phyloP scores from a whole-genome alignment of 768 basidiomycete species.

The Ramaria rubella region DNA sequence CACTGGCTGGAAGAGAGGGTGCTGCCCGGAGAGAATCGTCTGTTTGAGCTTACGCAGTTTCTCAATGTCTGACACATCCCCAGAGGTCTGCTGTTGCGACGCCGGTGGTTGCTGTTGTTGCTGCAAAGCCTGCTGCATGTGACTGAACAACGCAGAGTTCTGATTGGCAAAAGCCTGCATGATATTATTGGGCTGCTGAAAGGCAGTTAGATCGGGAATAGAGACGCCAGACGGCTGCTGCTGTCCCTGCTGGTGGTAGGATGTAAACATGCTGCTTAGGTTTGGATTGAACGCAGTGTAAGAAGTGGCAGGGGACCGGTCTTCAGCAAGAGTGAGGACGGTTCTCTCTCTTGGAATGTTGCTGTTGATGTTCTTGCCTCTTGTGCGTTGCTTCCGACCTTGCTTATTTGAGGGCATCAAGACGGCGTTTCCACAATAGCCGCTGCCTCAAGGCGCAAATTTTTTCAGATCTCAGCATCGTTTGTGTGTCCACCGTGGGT shows the following conservation, averaged over 20 bases:
- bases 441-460: conserved; percentile 4
- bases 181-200: neutral
- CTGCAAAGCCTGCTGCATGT: neutral
- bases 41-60: conserved; percentile 69
- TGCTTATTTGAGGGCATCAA: conserved; percentile 5
- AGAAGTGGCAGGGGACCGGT: conserved; percentile 36
- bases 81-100: neutral
- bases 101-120: neutral
- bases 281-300: neutral
- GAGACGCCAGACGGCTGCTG: neutral
- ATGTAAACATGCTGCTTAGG: neutral
- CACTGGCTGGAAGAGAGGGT: conserved; percentile 59
- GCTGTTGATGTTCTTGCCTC: neutral
- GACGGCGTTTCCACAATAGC: neutral
- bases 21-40: conserved; percentile 64
- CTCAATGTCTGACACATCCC: conserved; percentile 48
- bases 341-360: conserved; percentile 43
- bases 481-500: neutral
- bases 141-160: neutral
- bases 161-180: neutral
- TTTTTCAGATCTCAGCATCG: neutral
- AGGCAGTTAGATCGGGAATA: neutral
- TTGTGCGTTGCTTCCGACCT: conserved; percentile 4
- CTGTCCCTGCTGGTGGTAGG: neutral
- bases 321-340: conserved; percentile 60